Base-by-base conservation (phyloP, 805 yeast species). In the Wickerhamomyces canadensis region DNA sequence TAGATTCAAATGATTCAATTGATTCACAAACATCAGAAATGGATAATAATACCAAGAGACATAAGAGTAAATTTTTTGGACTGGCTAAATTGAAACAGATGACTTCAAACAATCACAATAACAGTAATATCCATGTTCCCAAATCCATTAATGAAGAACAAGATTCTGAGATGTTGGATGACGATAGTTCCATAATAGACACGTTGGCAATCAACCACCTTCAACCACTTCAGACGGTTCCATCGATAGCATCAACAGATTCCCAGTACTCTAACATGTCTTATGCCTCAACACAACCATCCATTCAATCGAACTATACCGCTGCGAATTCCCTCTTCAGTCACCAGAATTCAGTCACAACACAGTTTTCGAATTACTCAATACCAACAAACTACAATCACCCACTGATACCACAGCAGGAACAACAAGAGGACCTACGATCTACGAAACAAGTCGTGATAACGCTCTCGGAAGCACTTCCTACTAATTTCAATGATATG, bases 401-500 rank as follows among this genome's bases (percentile, higher is more conserved):
- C 17, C 31, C 14, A 28, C 31, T 8, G 19, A 28, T 19, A 14
- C 24, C 11, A 19, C 40, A 26, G 17, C 42, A 26, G 28, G 41
- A 25, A 13, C 37, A 31, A 22, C 41, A 24, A 19, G 36, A 15
- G 12, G 47, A 32, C n/a, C n/a, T n/a, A 31, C 37, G 15, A 23
- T 17, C 31, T 21, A n/a, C 31, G 6, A 28, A 38, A 11, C 43
- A 34, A 21, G 25, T 38, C 12, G 27, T 43, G 9, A 42, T 66
- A 5, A 51, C 69, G 1, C 52, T 78, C 22, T 63, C 68, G 35
- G 71, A 75, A 18, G 78, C 75, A 0, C 46, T 78, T n/a, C 84
- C 84, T 1, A 54, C 54, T 13, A 61, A 61, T 19, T 79, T 68
- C 47, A 51, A 60, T 16, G 78, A 75, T 48, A 75, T 76, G 74